These are phyloP conservation scores for Cladophialophora carrionii DNA, from an alignment of 2,329 filamentous ascomycete genomes.

Conservation along the genomic window DNA sequence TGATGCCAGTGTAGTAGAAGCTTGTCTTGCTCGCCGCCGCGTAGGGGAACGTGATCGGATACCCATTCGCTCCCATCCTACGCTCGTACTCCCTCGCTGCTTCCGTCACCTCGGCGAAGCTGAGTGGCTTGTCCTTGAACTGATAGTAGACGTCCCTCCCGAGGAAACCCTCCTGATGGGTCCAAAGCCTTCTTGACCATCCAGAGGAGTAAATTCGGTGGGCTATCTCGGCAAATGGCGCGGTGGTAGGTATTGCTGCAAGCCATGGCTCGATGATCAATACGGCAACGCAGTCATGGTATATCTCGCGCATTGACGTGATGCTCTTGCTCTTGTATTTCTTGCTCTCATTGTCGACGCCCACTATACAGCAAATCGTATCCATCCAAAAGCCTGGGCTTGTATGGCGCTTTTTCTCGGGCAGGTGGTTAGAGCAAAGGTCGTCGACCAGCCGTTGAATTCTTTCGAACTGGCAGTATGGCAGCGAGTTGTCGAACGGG, in stretches of 20 bases:
- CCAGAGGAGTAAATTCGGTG: conserved; percentile 5
- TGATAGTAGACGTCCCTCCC: conserved; percentile 5
- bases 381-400: conserved; percentile 3
- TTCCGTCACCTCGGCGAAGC: conserved; percentile 2
- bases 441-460: neutral
- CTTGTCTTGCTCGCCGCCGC: neutral
- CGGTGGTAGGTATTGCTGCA: neutral
- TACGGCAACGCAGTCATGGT: conserved; percentile 5
- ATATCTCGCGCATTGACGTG: conserved; percentile 2
- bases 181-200: conserved; percentile 6
- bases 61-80: neutral
- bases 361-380: conserved; percentile 3
- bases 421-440: neutral
- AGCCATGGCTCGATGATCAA: conserved; percentile 5
- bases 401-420: neutral
- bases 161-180: conserved; percentile 1
- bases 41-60: conserved; percentile 3
- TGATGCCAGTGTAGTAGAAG: conserved; percentile 6
- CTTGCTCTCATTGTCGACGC: neutral
- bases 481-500: neutral
- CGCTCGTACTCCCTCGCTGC: conserved; percentile 1
- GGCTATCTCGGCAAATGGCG: neutral
- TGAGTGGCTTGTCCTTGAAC: conserved; percentile 4
- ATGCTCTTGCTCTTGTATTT: conserved; percentile 5
- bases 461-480: neutral